A percentile compares a stretch with the other conserved stretches of the same genome.
These are phyloP conservation scores for Marasmius tenuissimus DNA, from an alignment of 1,284 basidiomycete species.

Conservation along the genomic window DNA sequence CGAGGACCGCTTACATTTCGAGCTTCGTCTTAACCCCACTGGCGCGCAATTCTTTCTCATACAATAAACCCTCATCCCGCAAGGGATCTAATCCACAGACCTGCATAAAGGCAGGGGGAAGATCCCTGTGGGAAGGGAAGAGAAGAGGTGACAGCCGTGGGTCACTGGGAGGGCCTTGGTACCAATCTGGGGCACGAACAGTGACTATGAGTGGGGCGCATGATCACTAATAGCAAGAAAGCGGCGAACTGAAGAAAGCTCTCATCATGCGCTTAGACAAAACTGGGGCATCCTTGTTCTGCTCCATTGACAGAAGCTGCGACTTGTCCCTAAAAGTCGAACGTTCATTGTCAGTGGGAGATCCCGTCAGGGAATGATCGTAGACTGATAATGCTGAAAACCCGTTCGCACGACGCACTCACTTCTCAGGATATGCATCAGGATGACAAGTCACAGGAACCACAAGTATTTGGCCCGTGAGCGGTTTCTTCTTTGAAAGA, in stretches of 20 bases:
- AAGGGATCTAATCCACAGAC: constrained; percentile 14
- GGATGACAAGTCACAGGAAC: constrained; percentile 5
- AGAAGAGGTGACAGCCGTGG: constrained; percentile 16
- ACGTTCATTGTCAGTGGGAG: background rate
- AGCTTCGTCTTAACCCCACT: constrained; percentile 13
- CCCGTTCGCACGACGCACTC: background rate
- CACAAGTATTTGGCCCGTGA: constrained; percentile 8
- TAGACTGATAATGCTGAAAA: background rate
- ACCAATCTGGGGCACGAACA: background rate
- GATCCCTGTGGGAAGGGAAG: constrained; percentile 11
- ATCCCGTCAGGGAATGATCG: too few species aligned
- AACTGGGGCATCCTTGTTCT: constrained; percentile 2
- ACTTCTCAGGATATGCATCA: constrained; percentile 7
- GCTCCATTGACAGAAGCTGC: constrained; percentile 1
- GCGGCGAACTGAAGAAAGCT: background rate
- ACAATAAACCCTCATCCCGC: constrained; percentile 15
- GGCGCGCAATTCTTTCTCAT: constrained; percentile 5
- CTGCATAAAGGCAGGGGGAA: constrained; percentile 12
- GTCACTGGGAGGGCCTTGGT: constrained; percentile 3
- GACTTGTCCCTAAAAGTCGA: background rate
- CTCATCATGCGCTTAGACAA: background rate
- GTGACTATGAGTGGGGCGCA: too few species aligned
- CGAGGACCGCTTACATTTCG: background rate
- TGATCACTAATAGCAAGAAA: background rate
- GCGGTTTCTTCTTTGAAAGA: constrained; percentile 5